Base-by-base conservation (phyloP, 768 basidiomycete species). In the Mycena polygramma region DNA sequence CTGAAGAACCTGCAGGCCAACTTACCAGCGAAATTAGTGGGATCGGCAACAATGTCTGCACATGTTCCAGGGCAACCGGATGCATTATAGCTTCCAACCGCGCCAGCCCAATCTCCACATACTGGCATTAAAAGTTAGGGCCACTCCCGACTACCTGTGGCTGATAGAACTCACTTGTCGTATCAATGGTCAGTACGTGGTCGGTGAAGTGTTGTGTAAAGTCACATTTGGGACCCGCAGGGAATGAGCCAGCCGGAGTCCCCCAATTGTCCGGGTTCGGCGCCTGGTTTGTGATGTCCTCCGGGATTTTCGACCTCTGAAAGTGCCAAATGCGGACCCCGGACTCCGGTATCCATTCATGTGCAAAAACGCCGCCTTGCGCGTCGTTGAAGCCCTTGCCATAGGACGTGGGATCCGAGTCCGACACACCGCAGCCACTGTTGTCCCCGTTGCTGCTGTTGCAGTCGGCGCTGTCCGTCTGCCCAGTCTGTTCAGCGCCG, bases 21-120 rank as follows among this genome's bases (percentile, higher is more conserved):
- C 83, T 74, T 73, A 87, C 86, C 68, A 19, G 66, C 73, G 75
- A 89, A 89, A 79, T 88, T 89, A 37, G 76, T 81, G 57, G 87
- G 83, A 70, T 89, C 82, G n/a, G 83, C 80, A 51, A 89, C 83
- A 57, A 79, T 78, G 8, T 77, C 66, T 4, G 79, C 68, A 59
- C 83, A 84, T 15, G 79, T 78, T 39, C 79, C 79, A 0, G 81
- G 77, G 55, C 83, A 83, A 5, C 80, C 79, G 37, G 81, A 81
- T 26, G 49, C 48, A 37, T 35, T 43, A 48, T 64, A 76, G 30
- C 22, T 49, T 22, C 20, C 41, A 4, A 2, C 13, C 2, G 13
- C 8, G 17, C 69, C 71, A 20, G 68, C 72, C 70, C 73, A 74
- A 59, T 74, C 75, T 5, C 75, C 74, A 30, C 72, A 73, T 4